Base-by-base conservation (phyloP, 1,284 basidiomycete species). In the Mrakiaceae sp. region DNA sequence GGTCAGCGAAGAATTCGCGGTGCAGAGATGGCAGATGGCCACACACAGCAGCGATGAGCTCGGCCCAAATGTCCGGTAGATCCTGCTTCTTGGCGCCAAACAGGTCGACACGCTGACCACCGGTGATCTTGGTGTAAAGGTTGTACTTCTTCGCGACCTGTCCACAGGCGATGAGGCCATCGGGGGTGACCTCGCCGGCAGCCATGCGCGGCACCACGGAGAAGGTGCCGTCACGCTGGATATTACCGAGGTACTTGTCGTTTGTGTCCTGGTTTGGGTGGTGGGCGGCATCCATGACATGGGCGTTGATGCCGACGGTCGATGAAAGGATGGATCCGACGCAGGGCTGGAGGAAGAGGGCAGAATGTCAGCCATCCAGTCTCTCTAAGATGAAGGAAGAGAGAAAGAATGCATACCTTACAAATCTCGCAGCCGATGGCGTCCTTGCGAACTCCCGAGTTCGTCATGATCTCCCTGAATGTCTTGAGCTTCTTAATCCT, bases 71-170 rank as follows among this genome's bases (percentile, higher is more conserved):
- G 14, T 80, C 80, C 0, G 87, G 87, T n/a, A 88, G 77, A 69
- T 89, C 87, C 64, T 84, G 81, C 72, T 87, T 87, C 68, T 80
- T 79, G 9, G 87, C 87, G 2, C 87, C 87, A 68, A 89, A 87
- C 72, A 88, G 74, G 70, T 88, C 87, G 67, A 87, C 82, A 16
- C 85, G 81, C 73, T 86, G 84, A 55, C 72, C 81, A 58, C 81
- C 80, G 5, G 81, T 83, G 64, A 86, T 83, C 76, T 87, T 87
- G 44, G 85, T 86, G 73, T 88, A 88, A 48, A 89, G 74, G 58
- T 73, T 73, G 78, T 84, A 89, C 71, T 87, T 85, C 71, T 84
- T 81, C 0, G 84, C 86, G 4, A 88, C 83, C 67, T 81, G 76
- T 0, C 84, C 87, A n/a, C 88, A 81, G 7, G 79, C 84, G 59